phyloP scores from a whole-genome alignment of 2,329 filamentous ascomycete species.

The Stemphylium vesicarium region DNA sequence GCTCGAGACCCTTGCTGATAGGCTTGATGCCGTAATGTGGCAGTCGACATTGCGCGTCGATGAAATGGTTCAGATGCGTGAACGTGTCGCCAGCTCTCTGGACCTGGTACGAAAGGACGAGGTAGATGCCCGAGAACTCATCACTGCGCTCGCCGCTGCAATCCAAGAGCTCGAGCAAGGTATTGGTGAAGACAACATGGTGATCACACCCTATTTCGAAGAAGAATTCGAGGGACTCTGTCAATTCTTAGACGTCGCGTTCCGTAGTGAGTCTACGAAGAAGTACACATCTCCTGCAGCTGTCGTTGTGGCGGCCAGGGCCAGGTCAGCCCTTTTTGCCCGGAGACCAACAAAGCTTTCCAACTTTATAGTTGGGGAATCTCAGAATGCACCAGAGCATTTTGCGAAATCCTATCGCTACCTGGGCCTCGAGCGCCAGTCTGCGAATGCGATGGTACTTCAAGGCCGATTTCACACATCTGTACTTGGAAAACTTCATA shows the following conservation, averaged over 20 bases:
- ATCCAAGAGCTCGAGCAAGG: conserved; percentile 40
- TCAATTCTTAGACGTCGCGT: conserved; percentile 43
- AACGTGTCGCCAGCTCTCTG: conserved; percentile 43
- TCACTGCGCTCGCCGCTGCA: conserved; percentile 34
- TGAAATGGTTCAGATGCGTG: conserved; percentile 46
- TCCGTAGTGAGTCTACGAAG: conserved; percentile 13
- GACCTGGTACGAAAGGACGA: conserved; percentile 39
- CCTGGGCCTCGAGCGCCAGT: conserved; percentile 30
- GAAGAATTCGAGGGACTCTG: conserved; percentile 48
- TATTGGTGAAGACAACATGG: conserved; percentile 34
- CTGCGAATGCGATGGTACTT: conserved; percentile 32
- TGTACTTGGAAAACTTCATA: conserved; percentile 35
- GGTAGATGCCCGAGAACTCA: conserved; percentile 39
- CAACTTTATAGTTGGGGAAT: conserved; percentile 9
- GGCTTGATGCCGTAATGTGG: conserved; percentile 53
- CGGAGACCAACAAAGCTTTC: conserved; percentile 43
- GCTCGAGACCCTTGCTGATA: conserved; percentile 55
- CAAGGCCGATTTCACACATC: conserved; percentile 38
- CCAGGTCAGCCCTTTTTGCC: conserved; percentile 44
- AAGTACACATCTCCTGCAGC: conserved; percentile 15
- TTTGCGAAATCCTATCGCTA: conserved; percentile 35
- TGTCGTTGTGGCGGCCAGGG: conserved; percentile 25
- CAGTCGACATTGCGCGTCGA: conserved; percentile 37
- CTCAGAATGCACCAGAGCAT: conserved; percentile 18
- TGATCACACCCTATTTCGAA: conserved; percentile 44